These are phyloP conservation scores for Pilaira anomala DNA, from an alignment of 192 early-diverging fungal genomes.

Conservation along the genomic window DNA sequence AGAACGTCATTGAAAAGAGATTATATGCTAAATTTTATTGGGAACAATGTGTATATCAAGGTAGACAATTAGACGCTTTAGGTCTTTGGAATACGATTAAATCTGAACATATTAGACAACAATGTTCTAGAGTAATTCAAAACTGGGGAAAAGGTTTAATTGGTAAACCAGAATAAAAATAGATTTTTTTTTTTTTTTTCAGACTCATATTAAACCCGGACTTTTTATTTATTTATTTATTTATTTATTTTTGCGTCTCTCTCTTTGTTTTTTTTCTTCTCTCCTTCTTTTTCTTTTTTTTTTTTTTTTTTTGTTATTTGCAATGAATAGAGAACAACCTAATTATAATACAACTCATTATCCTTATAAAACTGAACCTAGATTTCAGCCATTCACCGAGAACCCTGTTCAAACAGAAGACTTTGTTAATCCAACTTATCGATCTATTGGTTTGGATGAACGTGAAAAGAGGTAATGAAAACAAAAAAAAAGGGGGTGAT, in stretches of 20 bases:
- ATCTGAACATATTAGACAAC: slow-evolving; percentile 38
- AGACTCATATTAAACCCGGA: neutral
- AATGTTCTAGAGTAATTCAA: slow-evolving; percentile 37
- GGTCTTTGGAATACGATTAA: slow-evolving; percentile 51
- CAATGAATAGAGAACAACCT: too few relatives aligned
- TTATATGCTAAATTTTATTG: slow-evolving; percentile 57
- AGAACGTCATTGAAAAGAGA: slow-evolving; percentile 53
- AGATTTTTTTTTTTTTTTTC: too few relatives aligned
- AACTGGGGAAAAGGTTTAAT: slow-evolving; percentile 38
- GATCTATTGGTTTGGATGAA: neutral
- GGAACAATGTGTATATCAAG: slow-evolving; percentile 55
- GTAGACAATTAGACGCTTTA: slow-evolving; percentile 45
- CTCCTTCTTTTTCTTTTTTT: too few relatives aligned
- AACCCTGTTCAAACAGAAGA: too few relatives aligned
- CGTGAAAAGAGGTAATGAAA: neutral
- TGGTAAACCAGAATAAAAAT: slow-evolving; percentile 32
- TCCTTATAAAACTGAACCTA: too few relatives aligned
- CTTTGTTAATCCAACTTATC: neutral
- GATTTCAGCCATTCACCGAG: too few relatives aligned
- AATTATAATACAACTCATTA: too few relatives aligned
- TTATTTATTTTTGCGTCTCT: neutral
- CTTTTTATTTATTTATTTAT: neutral
- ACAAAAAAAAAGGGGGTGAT: too few relatives aligned
- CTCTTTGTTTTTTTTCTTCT: too few relatives aligned
- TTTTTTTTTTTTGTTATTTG: too few relatives aligned